Conservation (phyloP, 805 yeast species). For the Metschnikowia drakensbergensis region DNA sequence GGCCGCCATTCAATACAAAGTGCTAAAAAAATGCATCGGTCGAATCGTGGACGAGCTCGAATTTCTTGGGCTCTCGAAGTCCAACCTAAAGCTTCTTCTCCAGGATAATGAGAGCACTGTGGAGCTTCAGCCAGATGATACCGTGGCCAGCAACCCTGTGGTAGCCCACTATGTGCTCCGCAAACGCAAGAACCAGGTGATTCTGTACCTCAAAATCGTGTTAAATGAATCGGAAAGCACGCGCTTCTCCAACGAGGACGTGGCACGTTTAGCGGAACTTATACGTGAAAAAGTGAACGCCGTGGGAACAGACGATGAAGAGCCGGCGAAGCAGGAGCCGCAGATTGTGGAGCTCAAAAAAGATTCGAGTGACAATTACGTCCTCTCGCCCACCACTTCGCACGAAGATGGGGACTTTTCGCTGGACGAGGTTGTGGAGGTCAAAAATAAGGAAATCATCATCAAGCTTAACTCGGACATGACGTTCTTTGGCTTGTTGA, state of each 20-base stretch:
- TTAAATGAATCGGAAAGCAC: constrained; percentile 28
- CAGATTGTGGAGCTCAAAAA: constrained; percentile 29
- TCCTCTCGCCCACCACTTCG: constrained; percentile 27
- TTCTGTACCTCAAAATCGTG: constrained; percentile 38
- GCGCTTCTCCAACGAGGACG: constrained; percentile 28
- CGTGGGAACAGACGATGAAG: constrained; percentile 22
- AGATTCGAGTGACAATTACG: constrained; percentile 24
- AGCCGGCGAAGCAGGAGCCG: not conserved
- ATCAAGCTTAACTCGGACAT: constrained; percentile 53
- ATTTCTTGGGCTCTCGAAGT: constrained; percentile 52
- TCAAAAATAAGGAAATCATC: constrained; percentile 30
- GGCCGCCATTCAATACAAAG: constrained; percentile 69
- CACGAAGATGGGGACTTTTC: constrained; percentile 1
- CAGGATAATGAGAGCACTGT: constrained; percentile 27
- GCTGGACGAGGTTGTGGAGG: constrained; percentile 11
- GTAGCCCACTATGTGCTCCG: constrained; percentile 42
- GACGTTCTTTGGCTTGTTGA: constrained; percentile 55
- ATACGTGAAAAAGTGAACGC: constrained; percentile 27
- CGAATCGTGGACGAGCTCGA: constrained; percentile 62
- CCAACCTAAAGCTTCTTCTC: constrained; percentile 37
- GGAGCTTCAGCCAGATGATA: constrained; percentile 32
- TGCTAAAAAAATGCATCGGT: constrained; percentile 62
- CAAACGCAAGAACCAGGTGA: constrained; percentile 27
- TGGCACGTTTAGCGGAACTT: constrained; percentile 27
- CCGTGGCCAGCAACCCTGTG: constrained; percentile 35